phyloP scores from a whole-genome alignment of 1,284 basidiomycete species.

The Tilletia horrida region DNA sequence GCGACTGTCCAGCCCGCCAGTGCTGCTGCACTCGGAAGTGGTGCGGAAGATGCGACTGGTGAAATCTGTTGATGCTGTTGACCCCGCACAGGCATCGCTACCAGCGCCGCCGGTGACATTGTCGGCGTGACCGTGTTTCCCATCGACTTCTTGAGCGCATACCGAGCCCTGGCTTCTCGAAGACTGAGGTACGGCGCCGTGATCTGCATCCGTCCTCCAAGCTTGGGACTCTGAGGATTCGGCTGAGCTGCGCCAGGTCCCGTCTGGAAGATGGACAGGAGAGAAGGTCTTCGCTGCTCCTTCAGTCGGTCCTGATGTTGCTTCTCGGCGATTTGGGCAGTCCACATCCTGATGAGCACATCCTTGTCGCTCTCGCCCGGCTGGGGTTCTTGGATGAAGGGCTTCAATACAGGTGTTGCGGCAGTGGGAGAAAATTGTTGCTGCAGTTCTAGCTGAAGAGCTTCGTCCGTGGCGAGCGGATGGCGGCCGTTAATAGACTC shows the following conservation, averaged over 20 bases:
- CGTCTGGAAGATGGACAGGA: neutral
- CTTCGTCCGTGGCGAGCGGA: constrained; percentile 12
- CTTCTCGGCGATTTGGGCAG: neutral
- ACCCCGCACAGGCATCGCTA: neutral
- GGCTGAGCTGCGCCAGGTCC: neutral
- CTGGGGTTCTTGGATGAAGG: neutral
- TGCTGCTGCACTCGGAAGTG: no score
- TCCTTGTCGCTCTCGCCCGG: constrained; percentile 12
- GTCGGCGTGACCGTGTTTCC: neutral
- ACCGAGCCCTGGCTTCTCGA: neutral
- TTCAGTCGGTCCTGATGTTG: neutral
- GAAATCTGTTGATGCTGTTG: neutral
- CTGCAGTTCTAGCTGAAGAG: neutral
- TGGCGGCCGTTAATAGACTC: neutral
- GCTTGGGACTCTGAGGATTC: neutral
- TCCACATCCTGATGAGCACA: constrained; percentile 14
- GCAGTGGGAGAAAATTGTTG: neutral
- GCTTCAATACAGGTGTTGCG: neutral
- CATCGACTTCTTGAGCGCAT: neutral
- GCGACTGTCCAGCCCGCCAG: no score
- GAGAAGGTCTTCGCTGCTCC: neutral
- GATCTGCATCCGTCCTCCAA: constrained; percentile 1
- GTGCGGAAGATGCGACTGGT: neutral
- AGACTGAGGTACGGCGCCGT: constrained; percentile 16
- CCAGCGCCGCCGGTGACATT: neutral